Evolutionary conservation across 495 filamentous ascomycete species (phyloP), one percentile per base, ranked within the genome.

Genomic region (Cryomyces minteri): DNA sequence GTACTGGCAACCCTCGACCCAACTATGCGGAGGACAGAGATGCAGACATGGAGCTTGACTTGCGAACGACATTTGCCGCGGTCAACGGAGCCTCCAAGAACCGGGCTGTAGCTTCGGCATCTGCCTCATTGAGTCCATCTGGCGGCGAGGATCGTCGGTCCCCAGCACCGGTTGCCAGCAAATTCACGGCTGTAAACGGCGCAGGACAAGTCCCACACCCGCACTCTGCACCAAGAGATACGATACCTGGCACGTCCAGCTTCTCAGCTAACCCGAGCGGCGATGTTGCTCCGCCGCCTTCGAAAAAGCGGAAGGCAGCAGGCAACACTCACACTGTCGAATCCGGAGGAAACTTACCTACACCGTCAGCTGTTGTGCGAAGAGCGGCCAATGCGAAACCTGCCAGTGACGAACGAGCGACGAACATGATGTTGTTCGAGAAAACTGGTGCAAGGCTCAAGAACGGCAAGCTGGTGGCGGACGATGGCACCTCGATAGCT

Each of bases 1-100:
- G 88, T 48, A 81, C 79, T 37, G 84, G 82, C 48, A 70, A 68
- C 46, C 70, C 83, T 51, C 82, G 90, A 50, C 76, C 79, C 41
- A 98, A 98, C 61, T 98, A 98, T 62, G 92, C 90, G 31, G 90
- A 98, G 64, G 92, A 98, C 63, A 82, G 80, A 57, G 90, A 95
- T 54, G 65, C 85, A 51, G 92, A 96, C 50, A 74, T 84, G 63
- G 90, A 98, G 5, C 48, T 46, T 49, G 40, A 46, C 4, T 42
- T 12, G 39, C 34, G 5, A 32, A 41, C n/a, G 43, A 36, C 47
- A 44, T 47, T 39, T 31, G 43, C 49, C 5, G 30, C 49, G 5
- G 33, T 47, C 14, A 58, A 54, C 43, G 53, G 50, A 32, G 4
- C 11, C 9, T 45, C 40, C 32, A 53, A 49, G 33, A 55, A 53